These are phyloP conservation scores for Cercospora sesami DNA, from an alignment of 2,329 filamentous ascomycete genomes.

Conservation along the genomic window DNA sequence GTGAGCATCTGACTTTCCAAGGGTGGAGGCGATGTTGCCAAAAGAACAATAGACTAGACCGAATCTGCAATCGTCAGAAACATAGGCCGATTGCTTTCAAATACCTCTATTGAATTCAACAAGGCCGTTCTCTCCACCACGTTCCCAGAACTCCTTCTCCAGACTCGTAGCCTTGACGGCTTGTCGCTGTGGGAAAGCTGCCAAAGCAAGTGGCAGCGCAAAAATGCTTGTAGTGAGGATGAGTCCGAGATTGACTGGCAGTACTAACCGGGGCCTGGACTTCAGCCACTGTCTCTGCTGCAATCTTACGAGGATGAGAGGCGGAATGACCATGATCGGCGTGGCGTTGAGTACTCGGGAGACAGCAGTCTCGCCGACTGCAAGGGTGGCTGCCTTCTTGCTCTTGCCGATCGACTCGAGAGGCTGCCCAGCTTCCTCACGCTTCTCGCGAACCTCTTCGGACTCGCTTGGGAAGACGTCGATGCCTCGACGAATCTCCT, in stretches of 20 bases:
- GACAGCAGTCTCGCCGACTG: conserved; percentile 88
- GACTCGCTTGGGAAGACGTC: conserved; percentile 84
- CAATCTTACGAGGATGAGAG: conserved; percentile 78
- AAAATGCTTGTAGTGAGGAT: conserved; percentile 85
- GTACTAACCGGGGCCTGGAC: conserved; percentile 70
- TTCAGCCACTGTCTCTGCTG: conserved; percentile 83
- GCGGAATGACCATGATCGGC: conserved; percentile 95
- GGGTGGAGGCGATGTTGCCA: too few species aligned
- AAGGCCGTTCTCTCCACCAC: conserved; percentile 74
- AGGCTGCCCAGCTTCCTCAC: conserved; percentile 35
- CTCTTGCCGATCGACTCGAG: conserved; percentile 73
- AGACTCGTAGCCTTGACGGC: conserved; percentile 71
- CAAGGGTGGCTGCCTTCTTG: conserved; percentile 81
- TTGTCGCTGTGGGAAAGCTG: conserved; percentile 89
- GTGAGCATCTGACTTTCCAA: background rate
- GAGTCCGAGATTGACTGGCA: conserved; percentile 81
- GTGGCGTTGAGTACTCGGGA: conserved; percentile 91
- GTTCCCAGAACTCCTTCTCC: conserved; percentile 82
- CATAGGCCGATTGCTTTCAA: conserved; percentile 42
- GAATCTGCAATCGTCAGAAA: background rate
- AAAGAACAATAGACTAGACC: background rate
- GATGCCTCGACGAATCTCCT: conserved; percentile 91
- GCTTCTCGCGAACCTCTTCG: conserved; percentile 64
- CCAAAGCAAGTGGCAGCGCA: conserved; percentile 84
- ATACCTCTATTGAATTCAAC: conserved; percentile 98